Evolutionary conservation across 306 rosid species (phyloP).

Genomic region (Malus asiatica): DNA sequence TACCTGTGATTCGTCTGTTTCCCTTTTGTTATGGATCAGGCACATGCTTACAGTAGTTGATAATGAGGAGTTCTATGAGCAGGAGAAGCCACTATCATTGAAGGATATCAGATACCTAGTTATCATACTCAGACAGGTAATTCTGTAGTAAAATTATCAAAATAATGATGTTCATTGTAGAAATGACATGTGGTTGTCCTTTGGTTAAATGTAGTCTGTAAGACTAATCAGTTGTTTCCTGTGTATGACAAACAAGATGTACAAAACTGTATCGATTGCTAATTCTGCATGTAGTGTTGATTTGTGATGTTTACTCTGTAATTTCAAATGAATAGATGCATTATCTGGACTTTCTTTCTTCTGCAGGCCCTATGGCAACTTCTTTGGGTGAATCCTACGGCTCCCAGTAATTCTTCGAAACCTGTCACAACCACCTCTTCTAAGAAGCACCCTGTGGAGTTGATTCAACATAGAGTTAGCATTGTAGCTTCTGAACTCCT

Average conservation of each 20-base stretch:
- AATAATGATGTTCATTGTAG: background rate
- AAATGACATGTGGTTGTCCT: background rate
- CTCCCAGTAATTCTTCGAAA: slow-evolving; percentile 45
- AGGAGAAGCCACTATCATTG: slow-evolving; percentile 82
- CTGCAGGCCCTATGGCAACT: slow-evolving; percentile 97
- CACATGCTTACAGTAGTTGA: slow-evolving; percentile 89
- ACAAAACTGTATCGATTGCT: background rate
- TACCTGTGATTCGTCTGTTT: background rate
- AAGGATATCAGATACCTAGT: slow-evolving; percentile 78
- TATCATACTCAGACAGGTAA: slow-evolving; percentile 85
- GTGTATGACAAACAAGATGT: background rate
- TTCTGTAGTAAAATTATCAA: slow-evolving; percentile 6
- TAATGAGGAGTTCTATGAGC: slow-evolving; percentile 95
- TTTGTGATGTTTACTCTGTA: too few relatives aligned
- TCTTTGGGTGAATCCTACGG: slow-evolving; percentile 71
- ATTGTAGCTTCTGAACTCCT: slow-evolving; percentile 81
- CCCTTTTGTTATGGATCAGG: slow-evolving; percentile 44
- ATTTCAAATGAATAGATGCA: background rate
- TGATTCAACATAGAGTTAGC: slow-evolving; percentile 80
- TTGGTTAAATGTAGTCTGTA: background rate
- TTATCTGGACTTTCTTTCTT: slow-evolving; percentile 11
- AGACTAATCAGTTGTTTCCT: background rate
- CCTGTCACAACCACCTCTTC: slow-evolving; percentile 26
- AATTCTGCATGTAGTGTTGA: background rate
- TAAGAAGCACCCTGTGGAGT: slow-evolving; percentile 57